Evolutionary conservation across 2,329 filamentous ascomycete species (phyloP).

Genomic region (Colletotrichum acutatum): DNA sequence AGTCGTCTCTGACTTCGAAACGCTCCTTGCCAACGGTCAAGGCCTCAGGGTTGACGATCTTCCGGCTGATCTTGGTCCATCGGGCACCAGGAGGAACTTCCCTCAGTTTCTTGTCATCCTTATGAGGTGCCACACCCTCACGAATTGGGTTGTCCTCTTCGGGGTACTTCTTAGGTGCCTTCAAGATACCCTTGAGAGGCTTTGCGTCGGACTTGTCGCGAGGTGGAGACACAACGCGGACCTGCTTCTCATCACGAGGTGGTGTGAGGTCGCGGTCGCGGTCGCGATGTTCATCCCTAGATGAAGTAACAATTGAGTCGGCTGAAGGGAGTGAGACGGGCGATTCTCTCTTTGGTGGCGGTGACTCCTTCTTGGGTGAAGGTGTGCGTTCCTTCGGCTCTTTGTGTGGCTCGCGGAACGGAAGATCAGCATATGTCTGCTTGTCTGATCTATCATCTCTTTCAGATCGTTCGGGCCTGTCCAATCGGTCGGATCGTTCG

Average conservation of each 20-base stretch:
- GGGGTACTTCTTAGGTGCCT: conserved; percentile 86
- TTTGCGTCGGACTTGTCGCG: conserved; percentile 72
- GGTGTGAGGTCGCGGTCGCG: conserved; percentile 55
- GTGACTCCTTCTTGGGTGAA: conserved; percentile 31
- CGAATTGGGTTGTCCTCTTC: conserved; percentile 85
- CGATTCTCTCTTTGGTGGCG: conserved; percentile 22
- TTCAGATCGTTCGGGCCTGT: conserved; percentile 12
- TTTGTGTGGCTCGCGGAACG: conserved; percentile 9
- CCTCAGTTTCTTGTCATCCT: conserved; percentile 79
- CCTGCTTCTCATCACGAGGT: conserved; percentile 56
- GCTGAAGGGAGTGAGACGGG: conserved; percentile 25
- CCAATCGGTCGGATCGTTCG: conserved; percentile 10
- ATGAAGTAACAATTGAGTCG: conserved; percentile 19
- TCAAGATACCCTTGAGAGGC: conserved; percentile 85
- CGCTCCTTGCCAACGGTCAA: conserved; percentile 88
- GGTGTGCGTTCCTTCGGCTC: conserved; percentile 26
- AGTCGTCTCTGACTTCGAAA: conserved; percentile 91
- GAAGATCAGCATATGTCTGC: conserved; percentile 31
- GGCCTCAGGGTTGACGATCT: conserved; percentile 89
- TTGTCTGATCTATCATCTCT: conserved; percentile 19
- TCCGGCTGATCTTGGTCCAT: conserved; percentile 93
- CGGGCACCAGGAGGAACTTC: conserved; percentile 82
- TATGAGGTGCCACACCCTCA: conserved; percentile 93
- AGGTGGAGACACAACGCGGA: conserved; percentile 79
- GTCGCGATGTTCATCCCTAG: conserved; percentile 51